Evolutionary conservation across 768 basidiomycete genomes (phyloP), one percentile per base, ranked within the genome.

Genomic region (Kwoniella europaea): DNA sequence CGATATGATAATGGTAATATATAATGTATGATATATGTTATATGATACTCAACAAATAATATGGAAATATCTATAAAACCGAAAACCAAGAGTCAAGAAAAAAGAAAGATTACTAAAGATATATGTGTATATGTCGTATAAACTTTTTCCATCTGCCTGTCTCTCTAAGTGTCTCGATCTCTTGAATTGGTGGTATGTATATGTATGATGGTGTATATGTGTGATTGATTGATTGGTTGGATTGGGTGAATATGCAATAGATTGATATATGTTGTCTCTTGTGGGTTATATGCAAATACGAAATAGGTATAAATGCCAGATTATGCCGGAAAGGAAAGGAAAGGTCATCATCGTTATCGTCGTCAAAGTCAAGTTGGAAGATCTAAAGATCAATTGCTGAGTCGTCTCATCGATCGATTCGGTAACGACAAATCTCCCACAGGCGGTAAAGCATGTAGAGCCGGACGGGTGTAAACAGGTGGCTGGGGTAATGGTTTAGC

Each of bases 401-500:
- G 68, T 43, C 78, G 69, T 61, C 77, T 62, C 72, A 76, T 79
- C 18, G 56, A 57, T 60, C 76, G 60, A 44, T 69, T 67, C 35
- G 78, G 78, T 44, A 77, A 41, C 2, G 71, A 44, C 15, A 77
- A 53, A 6, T 77, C 76, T 35, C 71, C 77, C 15, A 68, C 68
- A 18, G 67, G 56, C 42, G 67, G 68, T 20, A 74, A 58, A 42
- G 69, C 66, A 35, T 74, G 70, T 42, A 79, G 67, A 27, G 67
- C 72, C 22, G 70, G 69, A 15, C 78, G 74, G 56, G 63, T 18
- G 69, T 71, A 64, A 53, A 71, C 58, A 12, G 65, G 65, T 46
- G 69, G 62, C 63, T 71, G 63, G 4, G 68, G 68, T 60, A 70
- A 41, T 44, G 50, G 68, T 46, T 70, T 70, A 10, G 61, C 52